Evolutionary conservation across 371 early-diverging fungal genomes (phyloP), one percentile per base, ranked within the genome.

Genomic region (Mucor lusitanicus): DNA sequence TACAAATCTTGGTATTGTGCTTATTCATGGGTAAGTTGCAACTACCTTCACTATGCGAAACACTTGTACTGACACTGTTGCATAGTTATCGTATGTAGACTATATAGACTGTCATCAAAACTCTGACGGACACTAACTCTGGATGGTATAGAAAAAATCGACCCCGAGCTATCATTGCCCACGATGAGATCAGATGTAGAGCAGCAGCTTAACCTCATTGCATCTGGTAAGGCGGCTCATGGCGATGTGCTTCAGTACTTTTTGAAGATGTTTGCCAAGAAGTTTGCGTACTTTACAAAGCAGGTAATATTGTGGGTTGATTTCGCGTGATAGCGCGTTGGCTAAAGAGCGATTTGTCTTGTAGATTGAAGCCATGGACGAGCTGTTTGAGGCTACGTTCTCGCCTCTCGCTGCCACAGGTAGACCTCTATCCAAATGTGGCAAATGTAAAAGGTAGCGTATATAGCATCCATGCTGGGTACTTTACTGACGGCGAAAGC

Each of bases 161-260:
- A 84, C 61, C 81, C 85, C 9, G 85, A 85, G 44, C 59, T 85
- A 32, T 81, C 83, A 1, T 67, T 85, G 19, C 85, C 85, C 11
- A 85, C 83, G 2, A 81, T 85, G 78, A 72, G 85, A 35, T 81
- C 85, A 2, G 83, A 81, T 64, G 79, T 85, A 40, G 85, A 85
- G 64, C 80, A 85, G 39, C 83, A 83, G 19, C 53, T 85, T 11
- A 81, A 68, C 50, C 61, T 82, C 56, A 82, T 85, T 64, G 85
- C 85, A 5, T 67, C 65, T 17, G 85, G 85, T 7, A 73, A 80
- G 53, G 82, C 84, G 2, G 53, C 74, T 5, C 71, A 77, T 32
- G 62, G 61, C 12, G 76, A 81, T 13, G 85, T 85, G 1, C 46
- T 85, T 17, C 27, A 76, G 5, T 70, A 85, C 50, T 80, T 76